Base-by-base conservation (phyloP, 495 filamentous ascomycete genomes). In the Cladorrhinum samala region DNA sequence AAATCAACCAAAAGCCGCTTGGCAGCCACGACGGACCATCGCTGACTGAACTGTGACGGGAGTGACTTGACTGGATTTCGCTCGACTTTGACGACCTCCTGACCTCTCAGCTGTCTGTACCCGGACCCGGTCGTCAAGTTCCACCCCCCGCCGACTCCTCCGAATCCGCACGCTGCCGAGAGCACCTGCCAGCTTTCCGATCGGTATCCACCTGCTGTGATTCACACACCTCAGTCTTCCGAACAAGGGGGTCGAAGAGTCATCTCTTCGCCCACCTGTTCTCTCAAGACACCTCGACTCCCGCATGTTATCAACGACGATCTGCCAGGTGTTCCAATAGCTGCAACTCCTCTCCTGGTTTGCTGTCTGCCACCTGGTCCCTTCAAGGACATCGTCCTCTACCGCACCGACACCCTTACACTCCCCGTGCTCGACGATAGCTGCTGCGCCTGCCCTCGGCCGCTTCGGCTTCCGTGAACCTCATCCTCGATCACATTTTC, bases 261-360 rank as follows among this genome's bases (percentile, higher is more conserved):
- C 65, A 74, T 65, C 69, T 72, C 70, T 71, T 73, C 64, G 61
- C 64, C 71, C 66, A 56, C 72, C 66, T 70, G 61, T 72, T 69
- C 70, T 61, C 58, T 56, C 41, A 56, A 68, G 48, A 57, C 57
- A 54, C 44, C 57, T 55, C 23, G 39, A 50, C 55, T 56, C 58
- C 63, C 72, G 71, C 65, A 75, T 75, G 72, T 68, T 65, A 58
- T 63, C 70, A 63, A 67, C 60, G 55, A 62, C 62, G 59, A 56
- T 46, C 49, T 53, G 53, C 66, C 67, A 70, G 66, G 66, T 69
- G 66, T 66, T 67, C 50, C 59, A 56, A 67, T 69, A 69, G 62
- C 54, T 55, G 54, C 61, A 53, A 57, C 53, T 63, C 53, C 9
- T 52, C 46, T 50, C 47, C 44, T 27, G 55, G 54, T 53, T 63